Conservation (phyloP, 306 rosid genomes). For the Dalbergia cochinchinensis region DNA sequence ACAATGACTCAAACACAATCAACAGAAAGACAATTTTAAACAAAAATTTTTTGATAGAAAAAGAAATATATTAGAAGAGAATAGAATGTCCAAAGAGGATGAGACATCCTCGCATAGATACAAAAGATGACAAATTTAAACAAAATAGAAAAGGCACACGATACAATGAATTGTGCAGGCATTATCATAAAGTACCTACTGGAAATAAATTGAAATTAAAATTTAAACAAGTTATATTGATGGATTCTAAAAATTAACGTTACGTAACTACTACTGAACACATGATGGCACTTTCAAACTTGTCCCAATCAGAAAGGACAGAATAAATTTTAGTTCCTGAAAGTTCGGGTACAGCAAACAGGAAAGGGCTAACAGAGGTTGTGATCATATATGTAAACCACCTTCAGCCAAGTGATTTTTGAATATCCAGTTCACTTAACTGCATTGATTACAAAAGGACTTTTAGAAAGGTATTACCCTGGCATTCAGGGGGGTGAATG, state of each 20-base stretch:
- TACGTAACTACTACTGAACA: slow-evolving; percentile 14
- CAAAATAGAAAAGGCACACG: slow-evolving; percentile 14
- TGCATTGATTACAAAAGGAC: not conserved
- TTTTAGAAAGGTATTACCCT: not conserved
- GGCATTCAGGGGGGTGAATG: not conserved
- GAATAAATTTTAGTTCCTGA: slow-evolving; percentile 14
- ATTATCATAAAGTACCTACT: slow-evolving; percentile 1
- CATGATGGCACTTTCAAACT: not conserved
- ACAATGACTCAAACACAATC: slow-evolving; percentile 19
- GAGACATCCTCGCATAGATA: too few species aligned
- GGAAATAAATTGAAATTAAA: not conserved
- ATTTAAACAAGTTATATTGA: not conserved
- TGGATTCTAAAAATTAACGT: slow-evolving; percentile 36
- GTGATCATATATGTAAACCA: not conserved
- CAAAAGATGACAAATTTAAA: slow-evolving; percentile 10
- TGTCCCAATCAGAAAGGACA: not conserved
- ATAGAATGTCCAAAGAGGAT: too few species aligned
- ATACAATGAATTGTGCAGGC: not conserved
- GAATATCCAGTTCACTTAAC: not conserved
- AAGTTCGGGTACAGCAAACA: slow-evolving; percentile 6
- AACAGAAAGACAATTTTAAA: slow-evolving; percentile 26
- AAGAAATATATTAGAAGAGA: too few species aligned
- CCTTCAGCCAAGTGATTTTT: slow-evolving; percentile 9
- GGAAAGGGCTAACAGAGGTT: slow-evolving; percentile 4
- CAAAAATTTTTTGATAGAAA: not conserved